phyloP scores from a whole-genome alignment of 805 yeast genomes.

The Wickerhamiella occidentalis region DNA sequence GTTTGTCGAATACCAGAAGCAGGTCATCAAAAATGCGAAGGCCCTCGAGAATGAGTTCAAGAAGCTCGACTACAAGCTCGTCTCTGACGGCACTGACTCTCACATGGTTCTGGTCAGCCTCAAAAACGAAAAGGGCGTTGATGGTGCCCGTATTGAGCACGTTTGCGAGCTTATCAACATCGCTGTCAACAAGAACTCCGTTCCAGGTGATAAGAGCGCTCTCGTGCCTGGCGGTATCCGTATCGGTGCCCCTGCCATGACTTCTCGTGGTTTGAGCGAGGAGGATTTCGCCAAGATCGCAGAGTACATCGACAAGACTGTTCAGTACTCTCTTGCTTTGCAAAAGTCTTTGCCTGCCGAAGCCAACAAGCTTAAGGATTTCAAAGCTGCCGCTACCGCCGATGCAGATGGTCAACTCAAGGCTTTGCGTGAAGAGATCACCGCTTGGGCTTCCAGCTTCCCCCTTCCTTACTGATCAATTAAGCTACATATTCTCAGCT shows the following conservation, averaged over 20 bases:
- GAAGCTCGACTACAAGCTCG: slow-evolving; percentile 63
- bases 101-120: slow-evolving; percentile 89
- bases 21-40: slow-evolving; percentile 81
- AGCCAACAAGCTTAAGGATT: slow-evolving; percentile 91
- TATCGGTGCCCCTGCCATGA: slow-evolving; percentile 98
- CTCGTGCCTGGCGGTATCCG: slow-evolving; percentile 95
- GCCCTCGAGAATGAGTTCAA: slow-evolving; percentile 65
- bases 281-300: slow-evolving; percentile 74
- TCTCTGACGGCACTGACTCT: slow-evolving; percentile 92
- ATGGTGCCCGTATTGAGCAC: slow-evolving; percentile 94
- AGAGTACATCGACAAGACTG: slow-evolving; percentile 67
- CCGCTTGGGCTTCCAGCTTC: slow-evolving; percentile 62
- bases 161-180: slow-evolving; percentile 89
- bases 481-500: background rate
- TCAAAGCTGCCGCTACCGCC: slow-evolving; percentile 62
- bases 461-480: slow-evolving; percentile 30
- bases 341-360: slow-evolving; percentile 78
- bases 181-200: slow-evolving; percentile 93
- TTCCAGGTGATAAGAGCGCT: slow-evolving; percentile 96
- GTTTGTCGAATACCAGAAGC: slow-evolving; percentile 77
- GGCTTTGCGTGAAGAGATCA: slow-evolving; percentile 62
- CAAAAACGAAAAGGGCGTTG: slow-evolving; percentile 70
- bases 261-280: slow-evolving; percentile 90
- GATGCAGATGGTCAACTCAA: slow-evolving; percentile 59
- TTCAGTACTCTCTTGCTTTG: slow-evolving; percentile 56